Evolutionary conservation across 306 rosid genomes (phyloP), one percentile per base, ranked within the genome.

Genomic region (Neltuma alba): DNA sequence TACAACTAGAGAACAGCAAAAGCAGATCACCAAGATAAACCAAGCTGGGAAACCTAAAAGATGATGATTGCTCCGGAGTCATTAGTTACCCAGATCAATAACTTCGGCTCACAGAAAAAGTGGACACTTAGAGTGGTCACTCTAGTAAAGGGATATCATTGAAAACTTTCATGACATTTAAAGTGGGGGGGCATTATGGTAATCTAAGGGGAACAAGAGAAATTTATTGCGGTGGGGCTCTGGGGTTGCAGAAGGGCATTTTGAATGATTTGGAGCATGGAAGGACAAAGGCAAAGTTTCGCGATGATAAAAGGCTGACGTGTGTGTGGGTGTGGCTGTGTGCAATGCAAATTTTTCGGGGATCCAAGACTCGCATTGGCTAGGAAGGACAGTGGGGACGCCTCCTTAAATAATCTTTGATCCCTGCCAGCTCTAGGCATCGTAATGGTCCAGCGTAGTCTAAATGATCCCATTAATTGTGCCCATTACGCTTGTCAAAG

Each of bases 361-460:
- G 85, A 78, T 84, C 81, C 37, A 87, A 78, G 72, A 78, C 45
- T 78, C 38, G 9, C 60, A 74, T 61, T 71, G 75, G 83, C 73
- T 25, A 16, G 63, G 58, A 82, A 79, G 90, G 83, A 86, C 83
- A 80, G 66, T 80, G 89, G 92, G 96, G 91, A 85, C 92, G 86
- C 62, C 75, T 7, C 76, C 82, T 83, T 89, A 69, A 89, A 88
- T 86, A 69, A 82, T 37, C 70, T 54, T 88, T 82, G n/a, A 86
- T 83, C 80, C 50, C 58, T 84, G 93, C 91, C 91, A 92, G 91
- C 97, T 87, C 87, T 87, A 37, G 9, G 57, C 64, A 47, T 71
- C 20, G 18, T 21, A 42, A 81, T 83, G 94, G 97, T 90, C 94
- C 94, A 84, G 14, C 76, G 23, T 66, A 77, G 75, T 76, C 88